Percentiles rank a stretch among this genome's conserved stretches.
Evolutionary conservation across 768 basidiomycete species (phyloP).

Genomic region (Pisolithus sp.): DNA sequence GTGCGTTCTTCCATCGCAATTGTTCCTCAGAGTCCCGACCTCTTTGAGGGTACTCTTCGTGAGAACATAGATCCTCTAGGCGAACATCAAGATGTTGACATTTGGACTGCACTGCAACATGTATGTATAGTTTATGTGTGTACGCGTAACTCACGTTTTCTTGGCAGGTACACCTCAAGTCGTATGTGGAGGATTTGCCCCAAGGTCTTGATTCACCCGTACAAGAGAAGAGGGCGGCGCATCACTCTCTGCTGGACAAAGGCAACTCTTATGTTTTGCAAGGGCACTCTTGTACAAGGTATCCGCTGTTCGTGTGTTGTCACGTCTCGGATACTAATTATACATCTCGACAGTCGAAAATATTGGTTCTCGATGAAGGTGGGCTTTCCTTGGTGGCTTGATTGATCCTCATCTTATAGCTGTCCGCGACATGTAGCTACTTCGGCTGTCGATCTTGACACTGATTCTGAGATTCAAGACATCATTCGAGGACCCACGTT

Average conservation of each 20-base stretch:
- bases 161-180: slow-evolving; percentile 55
- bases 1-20: slow-evolving; percentile 79
- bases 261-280: slow-evolving; percentile 86
- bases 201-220: slow-evolving; percentile 69
- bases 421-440: slow-evolving; percentile 46
- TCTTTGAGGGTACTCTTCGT: slow-evolving; percentile 69
- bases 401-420: neutral
- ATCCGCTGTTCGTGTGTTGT: neutral
- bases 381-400: neutral
- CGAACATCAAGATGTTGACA: slow-evolving; percentile 64
- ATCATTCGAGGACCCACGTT: slow-evolving; percentile 81
- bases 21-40: slow-evolving; percentile 73
- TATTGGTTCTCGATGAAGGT: slow-evolving; percentile 93
- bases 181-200: slow-evolving; percentile 58
- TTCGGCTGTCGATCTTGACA: slow-evolving; percentile 86
- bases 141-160: neutral
- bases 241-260: slow-evolving; percentile 79
- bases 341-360: slow-evolving; percentile 50
- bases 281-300: slow-evolving; percentile 76
- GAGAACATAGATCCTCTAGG: slow-evolving; percentile 90
- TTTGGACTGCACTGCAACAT: slow-evolving; percentile 84
- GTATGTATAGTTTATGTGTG: slow-evolving; percentile 15
- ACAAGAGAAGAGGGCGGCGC: slow-evolving; percentile 74
- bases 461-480: slow-evolving; percentile 81
- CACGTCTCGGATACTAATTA: slow-evolving; percentile 1